Conservation (phyloP, 164 flowering plant species). For the Cinnamomum micranthum region DNA sequence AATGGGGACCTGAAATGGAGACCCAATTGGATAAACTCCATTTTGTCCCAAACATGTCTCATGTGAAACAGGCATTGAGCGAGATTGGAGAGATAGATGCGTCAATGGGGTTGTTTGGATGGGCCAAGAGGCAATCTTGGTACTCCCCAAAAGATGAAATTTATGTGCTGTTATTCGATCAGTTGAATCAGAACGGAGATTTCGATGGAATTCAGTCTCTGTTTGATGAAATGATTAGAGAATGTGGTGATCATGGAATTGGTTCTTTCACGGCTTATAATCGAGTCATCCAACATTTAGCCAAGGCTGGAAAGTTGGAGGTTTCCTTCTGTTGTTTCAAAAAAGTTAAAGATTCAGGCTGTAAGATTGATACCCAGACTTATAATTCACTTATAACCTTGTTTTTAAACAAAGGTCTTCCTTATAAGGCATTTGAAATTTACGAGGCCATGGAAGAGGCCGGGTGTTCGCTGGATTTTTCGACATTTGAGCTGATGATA, state of each 20-base stretch:
- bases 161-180: conserved; percentile 59
- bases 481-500: conserved; percentile 88
- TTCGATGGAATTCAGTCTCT: conserved; percentile 67
- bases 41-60: conserved; percentile 78
- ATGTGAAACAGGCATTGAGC: conserved; percentile 57
- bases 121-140: conserved; percentile 92
- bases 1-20: conserved; percentile 98
- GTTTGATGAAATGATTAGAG: conserved; percentile 81
- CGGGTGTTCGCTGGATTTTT: conserved; percentile 56
- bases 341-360: conserved; percentile 64
- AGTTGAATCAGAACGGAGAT: conserved; percentile 55
- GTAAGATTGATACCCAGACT: conserved; percentile 62
- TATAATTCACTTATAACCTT: conserved; percentile 72
- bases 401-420: conserved; percentile 80
- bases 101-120: conserved; percentile 62
- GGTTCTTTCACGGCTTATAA: conserved; percentile 46
- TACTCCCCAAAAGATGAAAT: conserved; percentile 57
- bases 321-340: conserved; percentile 86
- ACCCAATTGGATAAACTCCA: conserved; percentile 80
- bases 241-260: conserved; percentile 29
- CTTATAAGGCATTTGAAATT: conserved; percentile 93
- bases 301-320: conserved; percentile 90
- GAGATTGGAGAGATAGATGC: conserved; percentile 57
- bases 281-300: conserved; percentile 71
- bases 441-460: conserved; percentile 78